These are phyloP conservation scores for Penicillium coprophilum DNA, from an alignment of 495 filamentous ascomycete species.

Conservation along the genomic window DNA sequence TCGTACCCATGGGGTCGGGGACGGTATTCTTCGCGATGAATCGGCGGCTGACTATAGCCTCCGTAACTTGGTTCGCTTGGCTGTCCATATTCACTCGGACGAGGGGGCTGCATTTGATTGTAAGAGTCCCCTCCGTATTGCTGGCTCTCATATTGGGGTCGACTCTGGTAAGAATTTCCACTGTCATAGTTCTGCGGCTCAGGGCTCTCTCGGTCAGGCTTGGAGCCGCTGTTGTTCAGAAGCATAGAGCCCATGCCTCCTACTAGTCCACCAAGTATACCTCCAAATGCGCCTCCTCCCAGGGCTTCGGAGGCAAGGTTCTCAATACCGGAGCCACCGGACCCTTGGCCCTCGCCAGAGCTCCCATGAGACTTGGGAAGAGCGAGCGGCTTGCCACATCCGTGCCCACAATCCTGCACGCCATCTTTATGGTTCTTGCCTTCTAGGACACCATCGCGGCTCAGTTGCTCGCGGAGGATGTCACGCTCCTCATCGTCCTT, in stretches of 20 bases:
- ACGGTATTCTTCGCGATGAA: conserved; percentile 14
- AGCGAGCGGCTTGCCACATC: conserved; percentile 71
- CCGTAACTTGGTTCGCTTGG: conserved; percentile 12
- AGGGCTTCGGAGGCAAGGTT: conserved; percentile 45
- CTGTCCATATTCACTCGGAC: conserved; percentile 11
- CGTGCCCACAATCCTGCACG: conserved; percentile 80
- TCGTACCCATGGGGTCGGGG: conserved; percentile 12
- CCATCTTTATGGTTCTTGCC: conserved; percentile 83
- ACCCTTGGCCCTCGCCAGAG: conserved; percentile 24
- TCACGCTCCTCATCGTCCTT: conserved; percentile 60
- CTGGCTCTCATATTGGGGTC: conserved; percentile 36
- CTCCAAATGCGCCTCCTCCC: conserved; percentile 50
- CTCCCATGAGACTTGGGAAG: conserved; percentile 48
- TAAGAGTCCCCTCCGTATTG: conserved; percentile 37
- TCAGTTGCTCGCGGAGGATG: conserved; percentile 67
- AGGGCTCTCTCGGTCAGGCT: conserved; percentile 27
- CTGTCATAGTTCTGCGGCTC: conserved; percentile 39
- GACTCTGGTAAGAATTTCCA: conserved; percentile 22
- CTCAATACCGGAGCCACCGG: conserved; percentile 35
- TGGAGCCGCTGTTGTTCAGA: conserved; percentile 34
- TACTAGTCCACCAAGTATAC: conserved; percentile 52
- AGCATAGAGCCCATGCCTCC: conserved; percentile 48
- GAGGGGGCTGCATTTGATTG: conserved; percentile 6
- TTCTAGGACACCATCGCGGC: conserved; percentile 68
- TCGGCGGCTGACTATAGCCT: conserved; percentile 6